Base-by-base conservation (phyloP, 2,329 filamentous ascomycete species). In the Fusarium denticulatum region DNA sequence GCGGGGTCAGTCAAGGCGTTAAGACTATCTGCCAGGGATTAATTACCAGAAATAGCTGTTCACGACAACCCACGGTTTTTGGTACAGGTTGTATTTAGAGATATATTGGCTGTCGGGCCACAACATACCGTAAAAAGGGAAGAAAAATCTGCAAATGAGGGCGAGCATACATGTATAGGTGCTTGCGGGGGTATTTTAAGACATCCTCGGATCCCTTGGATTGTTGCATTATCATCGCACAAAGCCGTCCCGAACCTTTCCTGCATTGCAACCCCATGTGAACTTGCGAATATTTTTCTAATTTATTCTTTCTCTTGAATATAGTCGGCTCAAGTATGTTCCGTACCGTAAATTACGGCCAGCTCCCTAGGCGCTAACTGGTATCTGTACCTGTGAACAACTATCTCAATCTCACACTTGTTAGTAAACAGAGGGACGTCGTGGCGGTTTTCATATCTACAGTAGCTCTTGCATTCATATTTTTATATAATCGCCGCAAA, bases 1-100 rank as follows among this genome's bases (percentile, higher is more conserved):
- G 75, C 71, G 75, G 75, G 75, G 71, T 63, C 55, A 37, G 60
- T 42, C 61, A 68, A 68, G 69, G 75, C 65, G 55, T 68, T 26
- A 30, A 52, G 59, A 43, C 61, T 49, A 56, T 46, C 58, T 65
- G 60, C 57, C 61, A 40, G 43, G 52, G 62, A 63, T 63, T 14
- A 60, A 63, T 63, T 14, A 60, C 61, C 63, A 43, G 47, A 59
- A 74, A 71, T 60, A 61, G 64, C 52, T 69, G 56, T 57, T 56
- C 65, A 49, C 39, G 50, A 72, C 57, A 52, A 49, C 58, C 66
- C 67, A 62, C 53, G 43, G n/a, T 46, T 67, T 52, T 55, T 50
- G 16, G 34, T 46, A 36, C 34, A 58, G 42, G 45, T 32, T 28
- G 37, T 30, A 64, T 59, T 39, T 26, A 32, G 39, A 52, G n/a